phyloP scores from a whole-genome alignment of 2,329 filamentous ascomycete species.

The Gnomoniopsis smithogilvyi region DNA sequence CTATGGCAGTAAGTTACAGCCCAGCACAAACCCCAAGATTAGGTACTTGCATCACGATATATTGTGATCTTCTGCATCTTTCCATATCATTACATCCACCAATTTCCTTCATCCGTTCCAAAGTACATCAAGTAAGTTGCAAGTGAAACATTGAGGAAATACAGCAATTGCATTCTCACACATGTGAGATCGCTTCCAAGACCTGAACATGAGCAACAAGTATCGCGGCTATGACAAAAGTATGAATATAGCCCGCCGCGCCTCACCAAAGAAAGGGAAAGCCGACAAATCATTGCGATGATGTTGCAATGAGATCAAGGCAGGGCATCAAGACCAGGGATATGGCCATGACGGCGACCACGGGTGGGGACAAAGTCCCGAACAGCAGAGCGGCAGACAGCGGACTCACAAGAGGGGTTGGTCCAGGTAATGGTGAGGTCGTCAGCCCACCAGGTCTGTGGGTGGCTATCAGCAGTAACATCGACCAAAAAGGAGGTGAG shows the following conservation, averaged over 20 bases:
- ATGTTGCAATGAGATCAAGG: neutral
- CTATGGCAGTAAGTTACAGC: neutral
- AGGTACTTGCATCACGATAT: neutral
- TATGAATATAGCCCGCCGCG: conserved; percentile 6
- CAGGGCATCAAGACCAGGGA: conserved; percentile 2
- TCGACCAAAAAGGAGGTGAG: conserved; percentile 37
- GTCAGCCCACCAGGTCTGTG: conserved; percentile 45
- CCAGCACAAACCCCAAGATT: neutral
- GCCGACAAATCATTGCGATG: neutral
- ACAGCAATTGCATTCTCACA: conserved; percentile 11
- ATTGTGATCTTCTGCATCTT: neutral
- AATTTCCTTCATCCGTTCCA: neutral
- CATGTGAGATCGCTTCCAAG: conserved; percentile 16
- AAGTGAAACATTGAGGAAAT: conserved; percentile 8
- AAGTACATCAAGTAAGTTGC: conserved; percentile 6
- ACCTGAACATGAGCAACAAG: conserved; percentile 14
- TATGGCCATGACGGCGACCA: conserved; percentile 4
- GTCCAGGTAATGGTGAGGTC: conserved; percentile 41
- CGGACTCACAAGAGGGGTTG: conserved; percentile 36
- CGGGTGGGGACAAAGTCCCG: conserved; percentile 25
- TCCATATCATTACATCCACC: neutral
- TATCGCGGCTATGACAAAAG: conserved; percentile 8
- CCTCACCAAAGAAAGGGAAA: neutral
- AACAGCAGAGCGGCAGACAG: conserved; percentile 34
- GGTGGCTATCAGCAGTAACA: conserved; percentile 32